Evolutionary conservation across 2,329 filamentous ascomycete species (phyloP).

Genomic region (Arthrobotrys sphaeroides): DNA sequence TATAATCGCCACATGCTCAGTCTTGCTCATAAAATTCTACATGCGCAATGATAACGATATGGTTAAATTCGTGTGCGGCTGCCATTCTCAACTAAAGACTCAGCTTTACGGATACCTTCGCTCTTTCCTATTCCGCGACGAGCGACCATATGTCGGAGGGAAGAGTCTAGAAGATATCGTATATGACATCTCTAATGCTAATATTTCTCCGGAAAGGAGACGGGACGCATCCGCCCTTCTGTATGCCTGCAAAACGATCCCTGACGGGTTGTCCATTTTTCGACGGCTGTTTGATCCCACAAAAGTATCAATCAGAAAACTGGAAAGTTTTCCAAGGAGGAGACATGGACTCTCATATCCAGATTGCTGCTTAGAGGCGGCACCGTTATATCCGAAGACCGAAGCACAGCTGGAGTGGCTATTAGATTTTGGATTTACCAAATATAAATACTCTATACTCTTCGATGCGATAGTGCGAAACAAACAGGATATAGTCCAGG

Average conservation of each 20-base stretch:
- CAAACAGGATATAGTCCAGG: background rate
- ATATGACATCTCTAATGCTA: background rate
- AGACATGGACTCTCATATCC: too few species aligned
- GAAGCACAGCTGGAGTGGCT: background rate
- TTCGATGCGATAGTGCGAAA: background rate
- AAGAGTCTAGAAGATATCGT: background rate
- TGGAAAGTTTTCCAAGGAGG: background rate
- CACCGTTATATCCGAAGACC: background rate
- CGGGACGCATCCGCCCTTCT: background rate
- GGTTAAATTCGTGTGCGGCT: background rate
- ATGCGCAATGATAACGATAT: slow-evolving; percentile 3
- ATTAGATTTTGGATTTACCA: background rate
- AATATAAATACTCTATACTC: background rate
- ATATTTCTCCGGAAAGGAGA: background rate
- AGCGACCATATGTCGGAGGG: too few species aligned
- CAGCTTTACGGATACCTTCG: background rate
- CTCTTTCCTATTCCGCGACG: too few species aligned
- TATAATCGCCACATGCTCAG: background rate
- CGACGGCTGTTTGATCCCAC: background rate
- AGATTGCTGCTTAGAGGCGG: background rate
- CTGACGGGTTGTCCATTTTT: background rate
- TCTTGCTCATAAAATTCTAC: background rate
- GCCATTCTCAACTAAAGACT: background rate
- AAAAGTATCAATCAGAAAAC: background rate
- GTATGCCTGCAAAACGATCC: background rate